Conservation (phyloP, 1,284 basidiomycete species). For the Fomitopsis betulina region DNA sequence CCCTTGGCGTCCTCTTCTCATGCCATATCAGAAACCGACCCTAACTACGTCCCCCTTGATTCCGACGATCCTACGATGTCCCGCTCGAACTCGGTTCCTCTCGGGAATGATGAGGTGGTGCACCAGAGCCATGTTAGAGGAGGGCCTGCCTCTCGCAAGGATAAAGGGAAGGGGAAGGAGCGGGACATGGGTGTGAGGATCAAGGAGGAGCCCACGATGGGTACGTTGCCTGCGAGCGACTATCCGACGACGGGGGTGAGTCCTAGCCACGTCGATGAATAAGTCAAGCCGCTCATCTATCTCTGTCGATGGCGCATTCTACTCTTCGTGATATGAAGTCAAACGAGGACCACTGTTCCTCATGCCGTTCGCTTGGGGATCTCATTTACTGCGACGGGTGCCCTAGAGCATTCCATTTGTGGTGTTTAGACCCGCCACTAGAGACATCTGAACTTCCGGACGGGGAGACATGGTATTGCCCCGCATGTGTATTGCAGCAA, state of each 20-base stretch:
- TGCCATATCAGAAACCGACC: slow-evolving; percentile 34
- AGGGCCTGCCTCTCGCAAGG: slow-evolving; percentile 21
- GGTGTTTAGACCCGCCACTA: slow-evolving; percentile 94
- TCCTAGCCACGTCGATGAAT: slow-evolving; percentile 1
- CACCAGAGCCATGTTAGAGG: slow-evolving; percentile 16
- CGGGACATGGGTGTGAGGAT: slow-evolving; percentile 51
- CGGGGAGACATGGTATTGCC: slow-evolving; percentile 92
- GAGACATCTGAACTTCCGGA: slow-evolving; percentile 82
- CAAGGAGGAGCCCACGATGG: slow-evolving; percentile 63
- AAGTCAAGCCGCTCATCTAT: slow-evolving; percentile 1
- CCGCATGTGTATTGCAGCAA: slow-evolving; percentile 64
- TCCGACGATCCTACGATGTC: slow-evolving; percentile 44
- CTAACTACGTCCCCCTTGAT: slow-evolving; percentile 40
- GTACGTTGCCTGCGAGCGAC: slow-evolving; percentile 23
- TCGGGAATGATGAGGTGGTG: slow-evolving; percentile 35
- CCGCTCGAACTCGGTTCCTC: slow-evolving; percentile 56
- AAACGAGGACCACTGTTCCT: slow-evolving; percentile 94
- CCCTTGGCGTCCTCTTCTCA: slow-evolving; percentile 35
- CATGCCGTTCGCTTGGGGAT: slow-evolving; percentile 78
- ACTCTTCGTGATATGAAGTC: slow-evolving; percentile 39
- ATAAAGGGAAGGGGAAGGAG: slow-evolving; percentile 67
- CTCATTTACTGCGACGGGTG: slow-evolving; percentile 97
- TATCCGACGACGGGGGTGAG: slow-evolving; percentile 23
- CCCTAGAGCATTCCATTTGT: slow-evolving; percentile 92
- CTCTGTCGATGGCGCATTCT: slow-evolving; percentile 15